Base-by-base conservation (phyloP, 805 yeast species). In the Diddensiella transvaalensis region DNA sequence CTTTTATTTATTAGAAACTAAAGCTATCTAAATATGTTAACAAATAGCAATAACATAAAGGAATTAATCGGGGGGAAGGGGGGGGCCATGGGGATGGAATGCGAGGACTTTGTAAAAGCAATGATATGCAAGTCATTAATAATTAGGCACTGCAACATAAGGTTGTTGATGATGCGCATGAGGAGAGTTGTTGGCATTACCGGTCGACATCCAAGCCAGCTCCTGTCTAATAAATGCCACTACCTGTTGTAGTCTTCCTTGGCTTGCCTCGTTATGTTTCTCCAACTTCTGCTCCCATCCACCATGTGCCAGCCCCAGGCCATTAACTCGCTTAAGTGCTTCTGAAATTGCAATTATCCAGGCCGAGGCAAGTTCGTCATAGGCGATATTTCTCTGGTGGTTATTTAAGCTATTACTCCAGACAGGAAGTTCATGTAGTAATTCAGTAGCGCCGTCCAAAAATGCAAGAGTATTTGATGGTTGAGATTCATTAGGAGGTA, bases 401-500 rank as follows among this genome's bases (percentile, higher is more conserved):
- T 75, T 75, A 56, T 75, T 65, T 8, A 60, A 70, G 10, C 61
- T 52, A 35, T 79, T 78, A 40, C 78, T 59, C 69, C 89, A 87
- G 38, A 72, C 73, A 4, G 96, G 96, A 45, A 85, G 68, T 45
- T 74, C 74, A 58, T 79, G 82, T 46, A 87, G 72, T 45, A 83
- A 67, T 40, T 68, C 65, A 1, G 87, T 77, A 42, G 87, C 77
- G 46, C 72, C 75, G 61, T 82, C 80, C 44, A 87, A 72, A 58
- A 85, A 85, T 42, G 71, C 74, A 41, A 88, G 70, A 2, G 87
- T 75, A 42, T 71, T 71, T 22, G 75, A 62, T 15, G 78, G 66
- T 57, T 78, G 78, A 21, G 70, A 52, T 59, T 83, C 87, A 44
- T 77, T 73, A 2, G 91, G 91, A 18, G 93, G 89, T 51, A 87